Evolutionary conservation across 345 rosid species (phyloP).

Genomic region (Litchi chinensis): DNA sequence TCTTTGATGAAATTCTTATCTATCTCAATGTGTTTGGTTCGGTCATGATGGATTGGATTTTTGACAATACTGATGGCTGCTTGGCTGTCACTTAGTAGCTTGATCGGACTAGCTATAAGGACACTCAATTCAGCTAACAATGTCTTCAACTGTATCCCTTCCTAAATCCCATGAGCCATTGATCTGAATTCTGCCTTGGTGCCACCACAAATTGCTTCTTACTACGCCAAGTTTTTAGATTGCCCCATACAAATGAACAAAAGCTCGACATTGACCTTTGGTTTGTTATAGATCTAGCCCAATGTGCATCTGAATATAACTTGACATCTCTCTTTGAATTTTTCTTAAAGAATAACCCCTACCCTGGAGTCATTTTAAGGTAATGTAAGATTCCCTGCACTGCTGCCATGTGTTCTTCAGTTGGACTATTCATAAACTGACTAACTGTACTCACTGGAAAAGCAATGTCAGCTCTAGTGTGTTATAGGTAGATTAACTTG

Average conservation of each 20-base stretch:
- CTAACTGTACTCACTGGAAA: no score
- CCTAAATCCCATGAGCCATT: not conserved
- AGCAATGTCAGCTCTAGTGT: no score
- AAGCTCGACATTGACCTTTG: no score
- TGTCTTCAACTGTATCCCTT: not conserved
- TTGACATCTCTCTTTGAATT: no score
- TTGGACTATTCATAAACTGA: no score
- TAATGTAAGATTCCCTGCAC: no score
- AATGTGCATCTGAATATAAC: no score
- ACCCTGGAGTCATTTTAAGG: no score
- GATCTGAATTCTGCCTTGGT: not conserved
- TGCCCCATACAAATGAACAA: not conserved
- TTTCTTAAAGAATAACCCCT: no score
- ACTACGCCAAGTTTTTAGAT: not conserved
- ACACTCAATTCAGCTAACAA: not conserved
- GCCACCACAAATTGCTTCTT: not conserved
- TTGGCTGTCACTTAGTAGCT: not conserved
- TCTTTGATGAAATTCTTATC: slow-evolving; percentile 6
- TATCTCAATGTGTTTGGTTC: slow-evolving; percentile 8
- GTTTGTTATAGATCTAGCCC: no score
- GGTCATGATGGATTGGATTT: slow-evolving; percentile 3
- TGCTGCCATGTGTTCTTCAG: no score
- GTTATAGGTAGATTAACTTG: no score
- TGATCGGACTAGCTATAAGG: not conserved
- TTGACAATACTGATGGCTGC: not conserved